Conservation (phyloP, 129 eudicot species). For the Oenanthe sinensis region DNA sequence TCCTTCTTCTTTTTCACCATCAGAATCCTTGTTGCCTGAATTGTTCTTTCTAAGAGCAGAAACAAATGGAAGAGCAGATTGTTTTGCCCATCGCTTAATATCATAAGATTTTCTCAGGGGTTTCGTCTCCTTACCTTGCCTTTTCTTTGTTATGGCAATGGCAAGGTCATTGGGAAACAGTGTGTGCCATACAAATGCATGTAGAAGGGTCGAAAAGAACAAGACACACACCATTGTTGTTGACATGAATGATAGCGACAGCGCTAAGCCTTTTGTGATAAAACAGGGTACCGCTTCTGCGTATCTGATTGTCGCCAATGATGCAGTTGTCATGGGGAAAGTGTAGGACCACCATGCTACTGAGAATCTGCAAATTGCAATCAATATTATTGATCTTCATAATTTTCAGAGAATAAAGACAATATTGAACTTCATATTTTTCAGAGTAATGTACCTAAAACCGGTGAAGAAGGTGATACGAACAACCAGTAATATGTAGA, state of each 20-base stretch:
- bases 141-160: conserved; percentile 53
- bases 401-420: background rate
- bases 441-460: conserved; percentile 41
- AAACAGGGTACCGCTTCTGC: conserved; percentile 45
- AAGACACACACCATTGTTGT: conserved; percentile 47
- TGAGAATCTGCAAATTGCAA: conserved; percentile 35
- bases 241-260: conserved; percentile 48
- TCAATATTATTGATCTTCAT: background rate
- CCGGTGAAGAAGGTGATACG: conserved; percentile 84
- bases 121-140: conserved; percentile 26
- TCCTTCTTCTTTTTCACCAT: conserved; percentile 20
- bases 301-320: conserved; percentile 51
- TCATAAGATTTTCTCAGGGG: conserved; percentile 28
- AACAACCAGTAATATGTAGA: conserved; percentile 68
- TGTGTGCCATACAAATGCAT: conserved; percentile 51
- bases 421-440: background rate
- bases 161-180: conserved; percentile 64
- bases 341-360: conserved; percentile 75
- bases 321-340: conserved; percentile 60
- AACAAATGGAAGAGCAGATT: conserved; percentile 34
- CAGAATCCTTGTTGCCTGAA: conserved; percentile 28
- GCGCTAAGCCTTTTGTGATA: conserved; percentile 36
- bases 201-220: conserved; percentile 45
- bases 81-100: conserved; percentile 58
- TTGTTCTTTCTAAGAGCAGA: conserved; percentile 26